A percentile compares a stretch with the other conserved stretches of the same genome.
These are phyloP conservation scores for Leishmania aethiopica DNA, from an alignment of 208 protist genomes.

Conservation along the genomic window DNA sequence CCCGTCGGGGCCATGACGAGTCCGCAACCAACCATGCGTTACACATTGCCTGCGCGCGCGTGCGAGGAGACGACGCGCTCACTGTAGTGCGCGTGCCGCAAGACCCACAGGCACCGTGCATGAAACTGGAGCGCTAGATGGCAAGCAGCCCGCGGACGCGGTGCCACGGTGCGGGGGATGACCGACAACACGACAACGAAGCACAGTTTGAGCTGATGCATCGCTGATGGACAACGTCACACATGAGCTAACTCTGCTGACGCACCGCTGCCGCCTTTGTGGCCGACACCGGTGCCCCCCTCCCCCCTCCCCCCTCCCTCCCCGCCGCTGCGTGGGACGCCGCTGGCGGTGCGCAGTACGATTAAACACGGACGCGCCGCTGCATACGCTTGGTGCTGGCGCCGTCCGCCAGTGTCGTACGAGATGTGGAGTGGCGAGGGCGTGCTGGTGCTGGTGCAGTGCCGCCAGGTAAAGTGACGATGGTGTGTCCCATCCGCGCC, in stretches of 20 bases:
- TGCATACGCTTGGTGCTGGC: conserved; percentile 23
- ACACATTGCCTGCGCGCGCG: conserved; percentile 7
- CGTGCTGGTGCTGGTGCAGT: conserved; percentile 12
- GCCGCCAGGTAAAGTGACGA: conserved; percentile 26
- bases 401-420: conserved; percentile 30
- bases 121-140: conserved; percentile 25
- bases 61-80: conserved; percentile 6
- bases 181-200: conserved; percentile 4
- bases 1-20: conserved; percentile 33
- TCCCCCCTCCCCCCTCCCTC: not conserved
- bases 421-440: conserved; percentile 1
- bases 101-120: conserved; percentile 24
- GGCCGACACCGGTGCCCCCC: not conserved
- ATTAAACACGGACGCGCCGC: conserved; percentile 30
- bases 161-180: conserved; percentile 16
- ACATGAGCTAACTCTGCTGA: no score
- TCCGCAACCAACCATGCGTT: conserved; percentile 31
- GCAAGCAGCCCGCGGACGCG: not conserved
- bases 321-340: not conserved
- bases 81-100: conserved; percentile 29
- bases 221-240: no score
- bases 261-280: not conserved
- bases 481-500: conserved; percentile 20
- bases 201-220: no score
- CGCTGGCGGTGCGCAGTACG: conserved; percentile 7